Conservation (phyloP, 2,329 filamentous ascomycete species). For the Phyllosticta ampelicida region DNA sequence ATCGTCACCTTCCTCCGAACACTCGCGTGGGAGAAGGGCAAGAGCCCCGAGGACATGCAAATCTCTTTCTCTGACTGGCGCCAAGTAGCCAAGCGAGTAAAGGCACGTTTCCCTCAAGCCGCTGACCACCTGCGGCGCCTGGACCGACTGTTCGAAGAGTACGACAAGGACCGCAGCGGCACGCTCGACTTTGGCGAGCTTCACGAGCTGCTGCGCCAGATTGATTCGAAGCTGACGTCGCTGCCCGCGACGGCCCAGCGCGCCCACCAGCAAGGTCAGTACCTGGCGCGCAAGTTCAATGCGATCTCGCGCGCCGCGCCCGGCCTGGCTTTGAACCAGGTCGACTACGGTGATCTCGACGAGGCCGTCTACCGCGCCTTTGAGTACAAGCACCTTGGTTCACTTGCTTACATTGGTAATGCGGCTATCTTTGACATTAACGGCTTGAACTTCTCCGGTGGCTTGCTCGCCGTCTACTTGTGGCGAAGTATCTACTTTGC, state of each 20-base stretch:
- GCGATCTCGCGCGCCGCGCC: slow-evolving; percentile 70
- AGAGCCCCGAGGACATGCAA: slow-evolving; percentile 78
- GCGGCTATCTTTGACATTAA: slow-evolving; percentile 88
- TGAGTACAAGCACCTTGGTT: slow-evolving; percentile 85
- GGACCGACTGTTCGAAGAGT: slow-evolving; percentile 81
- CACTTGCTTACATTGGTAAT: slow-evolving; percentile 89
- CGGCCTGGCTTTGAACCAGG: slow-evolving; percentile 66
- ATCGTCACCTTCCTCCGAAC: slow-evolving; percentile 82
- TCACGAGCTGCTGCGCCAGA: slow-evolving; percentile 75
- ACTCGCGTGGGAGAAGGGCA: slow-evolving; percentile 82
- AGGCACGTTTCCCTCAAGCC: slow-evolving; percentile 84
- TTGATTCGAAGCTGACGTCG: slow-evolving; percentile 89
- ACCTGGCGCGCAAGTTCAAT: slow-evolving; percentile 89
- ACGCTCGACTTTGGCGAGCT: slow-evolving; percentile 93
- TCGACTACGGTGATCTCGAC: slow-evolving; percentile 82
- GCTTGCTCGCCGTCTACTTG: slow-evolving; percentile 85
- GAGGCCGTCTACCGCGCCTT: slow-evolving; percentile 90
- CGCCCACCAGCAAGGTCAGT: slow-evolving; percentile 89
- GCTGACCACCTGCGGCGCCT: slow-evolving; percentile 75
- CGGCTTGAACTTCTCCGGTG: slow-evolving; percentile 68
- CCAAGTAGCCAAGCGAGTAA: slow-evolving; percentile 69
- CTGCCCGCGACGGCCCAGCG: slow-evolving; percentile 92
- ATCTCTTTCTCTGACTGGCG: slow-evolving; percentile 86
- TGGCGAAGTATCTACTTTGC: slow-evolving; percentile 97
- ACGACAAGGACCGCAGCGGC: slow-evolving; percentile 86